These are phyloP conservation scores for Arthrinium puccinioides DNA, from an alignment of 2,329 filamentous ascomycete genomes.

Conservation along the genomic window DNA sequence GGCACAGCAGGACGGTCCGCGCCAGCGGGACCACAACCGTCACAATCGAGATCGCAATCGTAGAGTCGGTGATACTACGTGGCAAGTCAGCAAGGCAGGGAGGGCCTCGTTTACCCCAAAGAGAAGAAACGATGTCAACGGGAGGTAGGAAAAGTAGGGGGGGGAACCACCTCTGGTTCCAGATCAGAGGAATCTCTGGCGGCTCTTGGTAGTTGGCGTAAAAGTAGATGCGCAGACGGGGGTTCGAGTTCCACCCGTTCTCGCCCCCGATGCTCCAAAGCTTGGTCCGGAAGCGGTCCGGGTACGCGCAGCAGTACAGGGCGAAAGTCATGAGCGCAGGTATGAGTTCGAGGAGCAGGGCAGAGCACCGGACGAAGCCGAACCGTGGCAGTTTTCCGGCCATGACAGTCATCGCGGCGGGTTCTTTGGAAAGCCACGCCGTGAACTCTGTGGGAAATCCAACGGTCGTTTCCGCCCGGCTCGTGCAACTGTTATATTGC, in stretches of 20 bases:
- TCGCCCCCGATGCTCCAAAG: constrained; percentile 12
- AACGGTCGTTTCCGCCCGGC: no score
- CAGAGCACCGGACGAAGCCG: no score
- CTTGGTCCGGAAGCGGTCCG: constrained; percentile 5
- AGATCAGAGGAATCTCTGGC: constrained; percentile 10
- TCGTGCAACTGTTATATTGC: no score
- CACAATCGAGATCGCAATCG: constrained; percentile 8
- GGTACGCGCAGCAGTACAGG: constrained; percentile 9
- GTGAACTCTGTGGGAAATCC: no score
- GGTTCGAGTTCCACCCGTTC: constrained; percentile 15
- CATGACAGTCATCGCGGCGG: no score
- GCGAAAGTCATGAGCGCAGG: not conserved
- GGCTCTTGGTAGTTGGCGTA: constrained; percentile 13
- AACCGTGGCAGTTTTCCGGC: no score
- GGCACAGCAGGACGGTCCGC: constrained; percentile 4
- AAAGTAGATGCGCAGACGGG: constrained; percentile 12
- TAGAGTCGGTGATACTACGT: constrained; percentile 10
- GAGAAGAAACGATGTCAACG: no score
- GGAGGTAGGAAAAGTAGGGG: no score
- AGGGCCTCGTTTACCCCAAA: no score
- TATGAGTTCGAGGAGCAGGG: constrained; percentile 2
- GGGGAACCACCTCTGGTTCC: constrained; percentile 6
- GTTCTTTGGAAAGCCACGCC: no score
- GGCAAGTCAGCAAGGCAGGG: not conserved
- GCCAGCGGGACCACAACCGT: constrained; percentile 4